These are phyloP conservation scores for Rhizomucor miehei DNA, from an alignment of 371 early-diverging fungal species.

Conservation along the genomic window DNA sequence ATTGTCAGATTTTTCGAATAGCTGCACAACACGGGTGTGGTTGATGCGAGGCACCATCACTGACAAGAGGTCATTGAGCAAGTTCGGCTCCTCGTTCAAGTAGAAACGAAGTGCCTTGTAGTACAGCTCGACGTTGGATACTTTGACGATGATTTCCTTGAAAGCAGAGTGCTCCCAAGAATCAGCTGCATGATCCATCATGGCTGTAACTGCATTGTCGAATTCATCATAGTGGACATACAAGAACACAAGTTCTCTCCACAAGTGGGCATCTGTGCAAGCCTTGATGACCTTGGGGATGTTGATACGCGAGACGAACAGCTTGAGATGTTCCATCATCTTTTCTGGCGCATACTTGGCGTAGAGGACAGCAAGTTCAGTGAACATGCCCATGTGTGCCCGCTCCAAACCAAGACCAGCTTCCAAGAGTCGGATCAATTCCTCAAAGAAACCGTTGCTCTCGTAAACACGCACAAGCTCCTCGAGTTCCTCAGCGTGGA, in stretches of 20 bases:
- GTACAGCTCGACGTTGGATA: conserved; percentile 92
- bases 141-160: conserved; percentile 95
- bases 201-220: conserved; percentile 93
- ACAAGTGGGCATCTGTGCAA: conserved; percentile 90
- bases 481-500: conserved; percentile 96
- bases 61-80: conserved; percentile 87
- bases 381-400: conserved; percentile 99
- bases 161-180: conserved; percentile 95
- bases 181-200: conserved; percentile 89
- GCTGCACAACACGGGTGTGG: conserved; percentile 93
- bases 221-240: conserved; percentile 97
- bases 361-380: conserved; percentile 94
- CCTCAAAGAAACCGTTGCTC: conserved; percentile 82
- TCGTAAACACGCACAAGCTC: conserved; percentile 87
- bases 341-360: conserved; percentile 91
- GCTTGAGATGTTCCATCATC: conserved; percentile 94
- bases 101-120: conserved; percentile 97
- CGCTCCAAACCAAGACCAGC: conserved; percentile 94
- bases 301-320: conserved; percentile 95
- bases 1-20: conserved; percentile 95
- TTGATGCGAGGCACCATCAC: conserved; percentile 89
- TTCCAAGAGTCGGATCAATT: conserved; percentile 87
- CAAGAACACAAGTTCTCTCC: conserved; percentile 95
- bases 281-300: conserved; percentile 97
- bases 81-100: conserved; percentile 90